Evolutionary conservation across 257 asterid species (phyloP).

Genomic region (Primulina eburnea): DNA sequence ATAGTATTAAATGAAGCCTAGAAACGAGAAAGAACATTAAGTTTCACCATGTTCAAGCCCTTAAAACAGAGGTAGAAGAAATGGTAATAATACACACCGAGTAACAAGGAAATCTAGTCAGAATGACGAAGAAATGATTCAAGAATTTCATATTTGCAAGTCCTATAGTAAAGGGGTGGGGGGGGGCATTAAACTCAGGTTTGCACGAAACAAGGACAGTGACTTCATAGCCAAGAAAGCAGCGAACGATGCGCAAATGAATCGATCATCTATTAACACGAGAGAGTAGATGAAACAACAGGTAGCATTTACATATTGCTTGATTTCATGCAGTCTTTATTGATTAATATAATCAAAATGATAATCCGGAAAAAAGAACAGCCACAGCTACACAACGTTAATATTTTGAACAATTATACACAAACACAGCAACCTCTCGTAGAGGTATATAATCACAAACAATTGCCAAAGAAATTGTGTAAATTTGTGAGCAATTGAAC

Average conservation of each 20-base stretch:
- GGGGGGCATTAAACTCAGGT: background rate
- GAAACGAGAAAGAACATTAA: background rate
- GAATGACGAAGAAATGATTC: background rate
- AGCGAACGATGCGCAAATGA: background rate
- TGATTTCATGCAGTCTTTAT: constrained; percentile 10
- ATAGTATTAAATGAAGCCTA: background rate
- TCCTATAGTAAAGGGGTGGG: background rate
- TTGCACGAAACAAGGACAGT: background rate
- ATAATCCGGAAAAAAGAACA: constrained; percentile 7
- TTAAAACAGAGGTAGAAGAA: background rate
- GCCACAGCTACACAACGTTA: constrained; percentile 27
- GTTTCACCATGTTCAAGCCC: background rate
- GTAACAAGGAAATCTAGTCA: background rate
- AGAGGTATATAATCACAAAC: constrained; percentile 27
- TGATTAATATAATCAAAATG: constrained; percentile 3
- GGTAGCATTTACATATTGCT: constrained; percentile 10
- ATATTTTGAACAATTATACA: constrained; percentile 31
- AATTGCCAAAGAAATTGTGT: constrained; percentile 8
- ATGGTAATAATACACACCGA: background rate
- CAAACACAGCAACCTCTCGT: constrained; percentile 23
- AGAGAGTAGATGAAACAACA: constrained; percentile 4
- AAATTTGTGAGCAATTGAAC: constrained; percentile 17
- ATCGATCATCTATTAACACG: constrained; percentile 1
- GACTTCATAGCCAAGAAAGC: background rate
- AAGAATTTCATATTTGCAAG: background rate